These are phyloP conservation scores for Phlyctochytrium planicorne DNA, from an alignment of 192 early-diverging fungal genomes.

Conservation along the genomic window DNA sequence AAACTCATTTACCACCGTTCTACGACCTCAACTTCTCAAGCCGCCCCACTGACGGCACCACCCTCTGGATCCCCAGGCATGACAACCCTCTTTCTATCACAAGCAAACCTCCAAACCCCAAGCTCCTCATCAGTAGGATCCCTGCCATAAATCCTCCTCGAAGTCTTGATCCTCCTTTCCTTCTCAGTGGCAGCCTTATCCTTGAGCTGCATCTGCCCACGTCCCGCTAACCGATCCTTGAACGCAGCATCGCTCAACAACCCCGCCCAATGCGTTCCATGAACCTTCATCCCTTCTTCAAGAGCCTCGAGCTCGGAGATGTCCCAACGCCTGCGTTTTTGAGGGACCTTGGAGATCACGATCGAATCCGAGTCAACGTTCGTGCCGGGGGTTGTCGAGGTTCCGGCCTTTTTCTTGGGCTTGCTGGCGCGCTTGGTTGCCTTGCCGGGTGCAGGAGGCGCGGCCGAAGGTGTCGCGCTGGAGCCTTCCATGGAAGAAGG, in stretches of 20 bases:
- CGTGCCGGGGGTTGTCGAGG: too few relatives aligned
- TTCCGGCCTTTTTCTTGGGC: too few relatives aligned
- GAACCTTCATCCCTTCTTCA: slow-evolving; percentile 19
- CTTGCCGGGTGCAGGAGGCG: too few relatives aligned
- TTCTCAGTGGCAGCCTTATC: slow-evolving; percentile 32
- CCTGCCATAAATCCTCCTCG: slow-evolving; percentile 10
- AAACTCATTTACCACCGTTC: too few relatives aligned
- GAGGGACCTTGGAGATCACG: not conserved
- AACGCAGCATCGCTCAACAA: slow-evolving; percentile 11
- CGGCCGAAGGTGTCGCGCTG: too few relatives aligned
- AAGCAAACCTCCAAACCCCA: slow-evolving; percentile 31
- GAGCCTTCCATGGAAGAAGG: too few relatives aligned
- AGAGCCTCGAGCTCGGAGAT: slow-evolving; percentile 12
- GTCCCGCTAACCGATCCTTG: not conserved
- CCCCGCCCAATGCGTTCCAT: slow-evolving; percentile 30
- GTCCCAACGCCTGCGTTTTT: not conserved
- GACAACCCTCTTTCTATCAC: slow-evolving; percentile 25
- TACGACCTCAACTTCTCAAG: too few relatives aligned
- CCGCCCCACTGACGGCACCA: too few relatives aligned
- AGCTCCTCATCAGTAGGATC: slow-evolving; percentile 20
- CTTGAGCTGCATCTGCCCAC: slow-evolving; percentile 30
- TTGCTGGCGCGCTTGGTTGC: too few relatives aligned
- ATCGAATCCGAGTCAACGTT: too few relatives aligned
- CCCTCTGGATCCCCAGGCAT: too few relatives aligned
- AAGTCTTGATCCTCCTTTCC: slow-evolving; percentile 23